Percentiles rank a stretch among this genome's conserved stretches.
phyloP scores from a whole-genome alignment of 2,329 filamentous ascomycete species.

The Niveomyces coronatus region DNA sequence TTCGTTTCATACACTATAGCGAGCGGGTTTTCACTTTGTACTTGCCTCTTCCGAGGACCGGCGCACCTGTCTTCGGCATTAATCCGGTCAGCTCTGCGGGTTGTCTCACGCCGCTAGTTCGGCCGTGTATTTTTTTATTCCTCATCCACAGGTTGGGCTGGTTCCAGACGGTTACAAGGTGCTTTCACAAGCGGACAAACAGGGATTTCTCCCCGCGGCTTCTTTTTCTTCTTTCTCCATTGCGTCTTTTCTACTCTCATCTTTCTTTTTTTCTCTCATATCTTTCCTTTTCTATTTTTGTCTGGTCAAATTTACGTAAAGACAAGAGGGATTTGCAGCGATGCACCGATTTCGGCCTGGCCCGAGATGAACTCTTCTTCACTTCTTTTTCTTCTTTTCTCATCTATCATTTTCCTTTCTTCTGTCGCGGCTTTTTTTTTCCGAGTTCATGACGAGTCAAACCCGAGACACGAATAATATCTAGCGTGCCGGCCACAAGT shows the following conservation, averaged over 20 bases:
- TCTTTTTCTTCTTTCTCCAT: too few species aligned
- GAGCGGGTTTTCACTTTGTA: slow-evolving; percentile 22
- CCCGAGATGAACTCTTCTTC: slow-evolving; percentile 36
- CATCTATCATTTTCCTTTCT: slow-evolving; percentile 20
- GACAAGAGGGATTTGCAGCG: slow-evolving; percentile 54
- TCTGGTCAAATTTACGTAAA: slow-evolving; percentile 24
- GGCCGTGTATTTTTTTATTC: slow-evolving; percentile 31
- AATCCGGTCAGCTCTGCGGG: slow-evolving; percentile 22
- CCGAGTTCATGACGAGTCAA: background rate
- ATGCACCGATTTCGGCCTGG: slow-evolving; percentile 45
- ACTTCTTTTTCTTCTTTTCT: slow-evolving; percentile 28
- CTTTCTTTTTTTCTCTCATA: slow-evolving; percentile 19
- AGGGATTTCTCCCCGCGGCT: slow-evolving; percentile 35
- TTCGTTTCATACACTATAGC: slow-evolving; percentile 27
- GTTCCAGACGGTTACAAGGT: slow-evolving; percentile 38
- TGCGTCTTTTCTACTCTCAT: slow-evolving; percentile 18
- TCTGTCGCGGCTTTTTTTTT: slow-evolving; percentile 10
- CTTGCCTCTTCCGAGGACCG: slow-evolving; percentile 17
- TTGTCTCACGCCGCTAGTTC: slow-evolving; percentile 35
- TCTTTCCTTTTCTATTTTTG: slow-evolving; percentile 21
- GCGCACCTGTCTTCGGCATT: slow-evolving; percentile 20
- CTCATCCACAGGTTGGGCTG: slow-evolving; percentile 48
- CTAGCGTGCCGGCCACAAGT: slow-evolving; percentile 7
- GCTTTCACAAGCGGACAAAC: slow-evolving; percentile 45
- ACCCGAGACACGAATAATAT: slow-evolving; percentile 7